Evolutionary conservation across 495 filamentous ascomycete genomes (phyloP).

Genomic region (Saxophila tyrrhenica): DNA sequence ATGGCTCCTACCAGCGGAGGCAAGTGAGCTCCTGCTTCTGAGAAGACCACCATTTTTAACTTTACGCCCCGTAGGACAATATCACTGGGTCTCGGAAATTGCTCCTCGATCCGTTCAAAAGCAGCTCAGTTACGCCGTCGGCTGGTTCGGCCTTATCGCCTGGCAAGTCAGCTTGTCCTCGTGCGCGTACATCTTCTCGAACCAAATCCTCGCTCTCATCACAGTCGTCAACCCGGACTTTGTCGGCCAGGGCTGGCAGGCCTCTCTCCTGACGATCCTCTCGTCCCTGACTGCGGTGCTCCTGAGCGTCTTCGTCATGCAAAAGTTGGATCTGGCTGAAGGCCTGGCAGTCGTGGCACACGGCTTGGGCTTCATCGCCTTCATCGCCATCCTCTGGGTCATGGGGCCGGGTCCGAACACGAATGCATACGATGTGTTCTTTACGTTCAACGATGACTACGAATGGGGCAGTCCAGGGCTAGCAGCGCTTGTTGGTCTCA

Average conservation of each 20-base stretch:
- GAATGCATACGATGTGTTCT: constrained; percentile 21
- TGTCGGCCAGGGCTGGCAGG: constrained; percentile 35
- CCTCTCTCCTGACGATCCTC: constrained; percentile 10
- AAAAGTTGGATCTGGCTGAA: constrained; percentile 20
- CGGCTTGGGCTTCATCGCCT: constrained; percentile 23
- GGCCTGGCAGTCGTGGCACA: constrained; percentile 12
- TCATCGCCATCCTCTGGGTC: constrained; percentile 34
- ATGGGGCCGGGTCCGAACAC: constrained; percentile 20
- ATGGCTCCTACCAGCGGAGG: constrained; percentile 19
- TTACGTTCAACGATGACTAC: constrained; percentile 15
- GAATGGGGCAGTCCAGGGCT: constrained; percentile 23
- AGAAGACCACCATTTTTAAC: background rate
- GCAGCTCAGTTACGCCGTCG: constrained; percentile 1
- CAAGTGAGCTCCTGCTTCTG: constrained; percentile 5
- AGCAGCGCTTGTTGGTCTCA: constrained; percentile 11
- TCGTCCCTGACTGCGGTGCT: constrained; percentile 6
- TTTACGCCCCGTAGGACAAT: background rate
- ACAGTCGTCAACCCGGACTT: constrained; percentile 31
- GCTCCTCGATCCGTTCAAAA: constrained; percentile 1
- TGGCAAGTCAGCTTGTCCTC: constrained; percentile 18
- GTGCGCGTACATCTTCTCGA: constrained; percentile 25
- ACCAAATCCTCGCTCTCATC: constrained; percentile 32
- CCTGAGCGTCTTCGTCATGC: constrained; percentile 10
- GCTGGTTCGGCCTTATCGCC: constrained; percentile 3
- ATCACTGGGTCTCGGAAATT: constrained; percentile 8